Evolutionary conservation across 768 basidiomycete genomes (phyloP), one percentile per base, ranked within the genome.

Genomic region (Boletus barrowsii): DNA sequence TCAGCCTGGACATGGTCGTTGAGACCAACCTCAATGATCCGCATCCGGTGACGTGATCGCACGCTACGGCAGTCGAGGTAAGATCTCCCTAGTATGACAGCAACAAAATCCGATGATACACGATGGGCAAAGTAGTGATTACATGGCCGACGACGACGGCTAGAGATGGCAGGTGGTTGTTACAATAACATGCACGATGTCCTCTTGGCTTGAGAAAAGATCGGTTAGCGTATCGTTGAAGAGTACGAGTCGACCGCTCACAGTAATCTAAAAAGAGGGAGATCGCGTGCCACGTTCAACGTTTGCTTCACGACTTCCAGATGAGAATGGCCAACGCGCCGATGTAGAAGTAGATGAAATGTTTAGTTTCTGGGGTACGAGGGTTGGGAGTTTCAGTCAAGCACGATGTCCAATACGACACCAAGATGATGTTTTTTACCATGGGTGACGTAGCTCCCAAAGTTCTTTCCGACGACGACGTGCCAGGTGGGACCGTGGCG

Each of bases 331-430:
- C 95, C 64, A 95, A 86, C 35, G 87, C 77, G 53, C 92, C 93
- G 69, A 98, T 79, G 78, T 96, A 98, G 76, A 96, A 96, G 81
- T 98, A 98, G 76, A 98, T 94, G 76, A 98, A 98, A 70, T 97
- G 90, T 73, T 94, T 95, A 60, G 93, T 96, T 82, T 98, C 94
- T 97, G 26, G 72, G 20, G 30, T 51, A 51, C 49, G 40, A 41
- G 22, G 37, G 47, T 41, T 46, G 26, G 26, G 26, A 6, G 26
- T 9, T 29, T 29, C 26, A 29, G 26, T 29, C 26, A 29, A 29
- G 26, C 26, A 29, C 26, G 9, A 29, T 29, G 9, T 29, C 26
- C 8, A 29, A 29, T 29, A 29, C 26, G 26, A 15, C 37, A 13
- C 13, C 0, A 17, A n/a, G 17, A 39, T 1, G 15, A 5, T 37